These are phyloP conservation scores for Linnemannia zychae DNA, from an alignment of 192 early-diverging fungal genomes.

Conservation along the genomic window DNA sequence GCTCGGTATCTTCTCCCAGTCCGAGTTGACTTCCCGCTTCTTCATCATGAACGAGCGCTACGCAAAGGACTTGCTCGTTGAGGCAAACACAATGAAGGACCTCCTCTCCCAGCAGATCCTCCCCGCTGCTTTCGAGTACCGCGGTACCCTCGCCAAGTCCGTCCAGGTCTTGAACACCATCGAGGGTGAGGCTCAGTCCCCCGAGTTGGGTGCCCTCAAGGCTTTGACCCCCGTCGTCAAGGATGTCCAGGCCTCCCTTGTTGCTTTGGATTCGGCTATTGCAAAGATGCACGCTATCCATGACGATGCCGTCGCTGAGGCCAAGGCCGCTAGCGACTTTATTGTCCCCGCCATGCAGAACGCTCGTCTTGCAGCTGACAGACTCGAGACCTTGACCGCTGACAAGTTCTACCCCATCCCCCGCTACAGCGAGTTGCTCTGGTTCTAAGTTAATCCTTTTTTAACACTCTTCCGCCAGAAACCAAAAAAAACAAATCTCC, in stretches of 20 bases:
- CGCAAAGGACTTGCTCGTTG: constrained; percentile 95
- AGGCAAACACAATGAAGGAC: constrained; percentile 89
- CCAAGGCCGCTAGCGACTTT: constrained; percentile 69
- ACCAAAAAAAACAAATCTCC: no score
- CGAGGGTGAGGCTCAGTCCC: constrained; percentile 59
- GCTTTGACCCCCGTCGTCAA: constrained; percentile 73
- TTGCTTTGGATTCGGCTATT: constrained; percentile 69
- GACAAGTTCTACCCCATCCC: constrained; percentile 98
- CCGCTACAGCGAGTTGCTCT: constrained; percentile 94
- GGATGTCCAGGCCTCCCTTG: constrained; percentile 67
- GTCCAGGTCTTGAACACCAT: constrained; percentile 79
- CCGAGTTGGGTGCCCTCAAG: constrained; percentile 81
- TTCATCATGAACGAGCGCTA: constrained; percentile 98
- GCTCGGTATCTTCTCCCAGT: constrained; percentile 86
- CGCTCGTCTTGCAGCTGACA: constrained; percentile 77
- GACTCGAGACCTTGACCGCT: constrained; percentile 83
- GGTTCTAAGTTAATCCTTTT: constrained; percentile 32
- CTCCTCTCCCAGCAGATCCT: constrained; percentile 89
- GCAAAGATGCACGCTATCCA: constrained; percentile 69
- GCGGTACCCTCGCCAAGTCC: constrained; percentile 88
- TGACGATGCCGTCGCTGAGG: constrained; percentile 73
- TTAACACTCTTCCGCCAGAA: not conserved
- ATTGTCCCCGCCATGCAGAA: constrained; percentile 81
- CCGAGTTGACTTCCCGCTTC: constrained; percentile 93
- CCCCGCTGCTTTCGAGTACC: constrained; percentile 90